phyloP scores from a whole-genome alignment of 768 basidiomycete species.

The Pleurotus pulmonarius region DNA sequence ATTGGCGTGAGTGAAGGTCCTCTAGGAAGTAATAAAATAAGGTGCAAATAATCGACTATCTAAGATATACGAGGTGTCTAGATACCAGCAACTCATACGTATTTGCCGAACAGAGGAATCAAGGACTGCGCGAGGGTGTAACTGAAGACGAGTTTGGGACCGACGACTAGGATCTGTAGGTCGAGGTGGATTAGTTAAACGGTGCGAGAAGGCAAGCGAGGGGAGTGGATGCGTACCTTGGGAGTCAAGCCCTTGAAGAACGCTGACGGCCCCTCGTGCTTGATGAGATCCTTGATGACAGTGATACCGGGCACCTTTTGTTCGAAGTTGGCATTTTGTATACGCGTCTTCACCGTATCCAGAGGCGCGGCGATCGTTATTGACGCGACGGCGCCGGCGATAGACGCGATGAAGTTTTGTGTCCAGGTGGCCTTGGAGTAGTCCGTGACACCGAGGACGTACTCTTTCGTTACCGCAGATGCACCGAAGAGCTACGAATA shows the following conservation, averaged over 20 bases:
- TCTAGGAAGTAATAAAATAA: not conserved
- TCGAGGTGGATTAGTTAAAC: not conserved
- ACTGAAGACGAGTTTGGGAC: slow-evolving; percentile 97
- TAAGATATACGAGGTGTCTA: not conserved
- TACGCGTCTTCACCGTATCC: slow-evolving; percentile 94
- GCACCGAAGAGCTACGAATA: slow-evolving; percentile 90
- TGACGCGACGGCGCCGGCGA: slow-evolving; percentile 91
- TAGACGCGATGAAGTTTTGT: slow-evolving; percentile 95
- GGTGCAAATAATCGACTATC: not conserved
- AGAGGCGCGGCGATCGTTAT: slow-evolving; percentile 96
- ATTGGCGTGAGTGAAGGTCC: not conserved
- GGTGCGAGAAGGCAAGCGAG: no score
- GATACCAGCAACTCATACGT: slow-evolving; percentile 44
- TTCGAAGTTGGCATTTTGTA: slow-evolving; percentile 98
- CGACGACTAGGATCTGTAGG: slow-evolving; percentile 84
- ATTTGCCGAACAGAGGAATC: slow-evolving; percentile 89
- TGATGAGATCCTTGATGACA: slow-evolving; percentile 81
- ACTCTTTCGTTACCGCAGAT: slow-evolving; percentile 92
- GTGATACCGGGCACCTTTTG: slow-evolving; percentile 74
- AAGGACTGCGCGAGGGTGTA: slow-evolving; percentile 96
- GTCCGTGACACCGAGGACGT: slow-evolving; percentile 82
- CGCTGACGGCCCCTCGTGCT: slow-evolving; percentile 77
- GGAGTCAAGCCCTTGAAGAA: slow-evolving; percentile 98
- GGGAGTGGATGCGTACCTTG: slow-evolving; percentile 53
- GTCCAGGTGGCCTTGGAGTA: slow-evolving; percentile 95